Evolutionary conservation across 352 stramenopile species (phyloP), one percentile per base, ranked within the genome.

Genomic region (Lagenidium giganteum): DNA sequence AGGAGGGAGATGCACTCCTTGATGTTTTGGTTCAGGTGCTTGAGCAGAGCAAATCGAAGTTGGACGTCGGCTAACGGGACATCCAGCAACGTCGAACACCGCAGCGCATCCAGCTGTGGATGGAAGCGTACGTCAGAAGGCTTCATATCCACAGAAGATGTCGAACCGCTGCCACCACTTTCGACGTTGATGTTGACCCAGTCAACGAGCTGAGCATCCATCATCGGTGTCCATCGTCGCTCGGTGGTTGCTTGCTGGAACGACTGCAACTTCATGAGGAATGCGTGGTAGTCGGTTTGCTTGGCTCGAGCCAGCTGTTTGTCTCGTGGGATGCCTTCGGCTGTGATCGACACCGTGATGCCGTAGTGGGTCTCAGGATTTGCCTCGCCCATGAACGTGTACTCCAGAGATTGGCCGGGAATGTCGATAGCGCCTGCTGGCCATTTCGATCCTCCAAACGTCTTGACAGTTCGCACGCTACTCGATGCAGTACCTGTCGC

Each of bases 101-200:
- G 64, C 27, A 95, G 42, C 0, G 63, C 83, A 46, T 95, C 83
- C 1, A 83, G 42, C n/a, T 61, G 81, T 21, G 57, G 71, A 35
- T 88, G 64, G 2, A 95, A 56, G 13, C 67, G 71, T 35, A 95
- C 77, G 23, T 95, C 76, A 4, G 64, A 59, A 35, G 83, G 80
- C 25, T 76, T 67, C 21, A 95, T 46, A 23, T 93, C 79, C 0
- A 83, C 52, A 5, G 77, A 87, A 17, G 61, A 45, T 7, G 58
- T 45, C 7, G 6, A 20, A 12, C 40, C 39, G 13, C 17, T 37
- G 13, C 36, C 59, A 23, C 43, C 45, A 21, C 46, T 67, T 46
- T 95, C 81, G 1, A 91, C 55, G 24, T 84, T 70, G 18, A 62
- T 83, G 43, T 95, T 95, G 13, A 95, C 71, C 82, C 81, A 95